Evolutionary conservation across 1,284 basidiomycete species (phyloP).

Genomic region (Coniferiporia sulphurascens): DNA sequence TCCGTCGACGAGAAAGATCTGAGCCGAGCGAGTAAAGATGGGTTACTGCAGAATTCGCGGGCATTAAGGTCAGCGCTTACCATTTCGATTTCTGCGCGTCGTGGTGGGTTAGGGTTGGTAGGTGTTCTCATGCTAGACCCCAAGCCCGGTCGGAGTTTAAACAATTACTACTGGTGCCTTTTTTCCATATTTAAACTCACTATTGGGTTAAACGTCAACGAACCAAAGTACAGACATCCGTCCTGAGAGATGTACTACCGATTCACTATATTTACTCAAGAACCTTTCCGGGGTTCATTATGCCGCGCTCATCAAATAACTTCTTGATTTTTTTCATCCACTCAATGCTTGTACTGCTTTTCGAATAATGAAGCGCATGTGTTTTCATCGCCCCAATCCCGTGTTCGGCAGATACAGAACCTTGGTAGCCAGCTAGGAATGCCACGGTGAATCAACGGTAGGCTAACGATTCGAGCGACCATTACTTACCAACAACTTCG

Average conservation of each 20-base stretch:
- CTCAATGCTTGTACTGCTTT: conserved; percentile 73
- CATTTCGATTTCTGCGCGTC: conserved; percentile 8
- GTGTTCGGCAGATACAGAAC: conserved; percentile 96
- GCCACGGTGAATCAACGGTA: not conserved
- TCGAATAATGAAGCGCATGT: conserved; percentile 86
- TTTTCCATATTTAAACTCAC: not conserved
- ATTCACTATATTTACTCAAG: conserved; percentile 31
- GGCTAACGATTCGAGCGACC: not conserved
- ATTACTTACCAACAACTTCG: conserved; percentile 77
- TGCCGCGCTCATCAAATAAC: conserved; percentile 87
- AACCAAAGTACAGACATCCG: not conserved
- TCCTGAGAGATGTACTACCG: not conserved
- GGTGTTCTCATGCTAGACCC: not conserved
- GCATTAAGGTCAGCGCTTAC: conserved; percentile 9
- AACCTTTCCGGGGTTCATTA: conserved; percentile 90
- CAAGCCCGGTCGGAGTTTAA: not conserved
- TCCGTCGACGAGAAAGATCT: conserved; percentile 64
- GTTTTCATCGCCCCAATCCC: conserved; percentile 96
- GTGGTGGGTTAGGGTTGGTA: not conserved
- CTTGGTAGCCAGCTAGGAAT: conserved; percentile 57
- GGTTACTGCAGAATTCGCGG: not conserved
- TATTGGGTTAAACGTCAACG: not conserved
- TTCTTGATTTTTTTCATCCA: conserved; percentile 90
- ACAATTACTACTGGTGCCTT: not conserved
- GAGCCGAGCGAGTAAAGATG: conserved; percentile 20